Percentiles rank a stretch among this genome's conserved stretches.
Conservation (phyloP, 2,329 filamentous ascomycete species). For the Epichloe sp. region DNA sequence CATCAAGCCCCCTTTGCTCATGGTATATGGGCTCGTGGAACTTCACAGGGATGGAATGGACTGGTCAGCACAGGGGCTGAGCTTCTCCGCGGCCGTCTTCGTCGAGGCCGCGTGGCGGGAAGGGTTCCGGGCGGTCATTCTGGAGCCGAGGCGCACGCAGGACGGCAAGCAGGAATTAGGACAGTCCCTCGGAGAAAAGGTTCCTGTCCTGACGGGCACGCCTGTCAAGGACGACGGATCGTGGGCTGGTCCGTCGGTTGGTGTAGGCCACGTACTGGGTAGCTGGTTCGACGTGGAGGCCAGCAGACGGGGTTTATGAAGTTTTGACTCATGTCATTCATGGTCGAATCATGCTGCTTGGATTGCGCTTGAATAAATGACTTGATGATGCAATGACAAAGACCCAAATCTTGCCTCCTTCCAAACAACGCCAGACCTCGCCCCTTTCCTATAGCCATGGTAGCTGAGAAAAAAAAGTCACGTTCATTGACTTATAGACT, state of each 20-base stretch:
- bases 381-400: neutral
- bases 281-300: constrained; percentile 45
- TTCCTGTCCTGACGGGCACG: constrained; percentile 51
- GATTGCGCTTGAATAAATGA: neutral
- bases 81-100: constrained; percentile 45
- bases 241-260: constrained; percentile 46
- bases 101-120: constrained; percentile 44
- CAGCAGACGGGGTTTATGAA: neutral
- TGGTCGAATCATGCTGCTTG: too few relatives aligned
- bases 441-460: neutral
- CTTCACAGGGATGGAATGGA: constrained; percentile 56
- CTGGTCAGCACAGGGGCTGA: constrained; percentile 63
- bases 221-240: constrained; percentile 35
- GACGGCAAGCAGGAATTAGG: constrained; percentile 17
- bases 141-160: constrained; percentile 28
- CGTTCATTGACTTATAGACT: constrained; percentile 41
- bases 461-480: neutral
- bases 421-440: constrained; percentile 23
- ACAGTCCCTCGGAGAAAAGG: constrained; percentile 32
- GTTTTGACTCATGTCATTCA: too few relatives aligned
- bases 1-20: constrained; percentile 28
- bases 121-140: constrained; percentile 29
- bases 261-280: constrained; percentile 41
- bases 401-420: neutral
- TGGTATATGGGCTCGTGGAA: constrained; percentile 52